phyloP scores from a whole-genome alignment of 306 rosid species.

The Clitoria ternatea region DNA sequence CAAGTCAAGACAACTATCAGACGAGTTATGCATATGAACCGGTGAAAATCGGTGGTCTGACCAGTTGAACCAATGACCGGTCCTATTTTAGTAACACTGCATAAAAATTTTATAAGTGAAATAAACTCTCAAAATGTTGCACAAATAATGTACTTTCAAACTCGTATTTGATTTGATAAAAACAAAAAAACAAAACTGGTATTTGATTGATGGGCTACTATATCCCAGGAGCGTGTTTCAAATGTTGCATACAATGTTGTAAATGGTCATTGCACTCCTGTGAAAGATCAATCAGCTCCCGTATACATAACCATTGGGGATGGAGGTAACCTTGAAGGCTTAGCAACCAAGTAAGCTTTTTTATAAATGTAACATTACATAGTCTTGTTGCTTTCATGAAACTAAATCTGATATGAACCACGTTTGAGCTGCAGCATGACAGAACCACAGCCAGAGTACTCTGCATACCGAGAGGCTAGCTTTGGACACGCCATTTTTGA shows the following conservation, averaged over 20 bases:
- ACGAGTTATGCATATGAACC: too few species aligned
- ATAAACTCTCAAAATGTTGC: neutral
- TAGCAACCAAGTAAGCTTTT: slow-evolving; percentile 66
- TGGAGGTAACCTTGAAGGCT: slow-evolving; percentile 91
- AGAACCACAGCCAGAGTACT: slow-evolving; percentile 77
- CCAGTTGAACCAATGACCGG: too few species aligned
- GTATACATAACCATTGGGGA: slow-evolving; percentile 90
- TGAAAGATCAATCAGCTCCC: slow-evolving; percentile 74
- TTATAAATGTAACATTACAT: neutral
- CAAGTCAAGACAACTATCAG: too few species aligned
- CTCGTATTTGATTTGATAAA: too few species aligned
- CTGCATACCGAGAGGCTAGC: slow-evolving; percentile 80
- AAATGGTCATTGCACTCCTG: slow-evolving; percentile 66
- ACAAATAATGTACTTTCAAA: neutral
- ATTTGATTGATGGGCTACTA: neutral
- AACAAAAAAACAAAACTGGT: too few species aligned
- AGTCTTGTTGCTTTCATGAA: neutral
- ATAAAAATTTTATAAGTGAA: too few species aligned
- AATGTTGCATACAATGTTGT: slow-evolving; percentile 63
- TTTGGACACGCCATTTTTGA: slow-evolving; percentile 80
- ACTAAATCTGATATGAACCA: neutral
- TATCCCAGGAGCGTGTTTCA: slow-evolving; percentile 70
- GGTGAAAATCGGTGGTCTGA: too few species aligned
- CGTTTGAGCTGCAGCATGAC: slow-evolving; percentile 58
- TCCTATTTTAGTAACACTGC: too few species aligned